phyloP scores from a whole-genome alignment of 2,329 filamentous ascomycete genomes.

The Pseudocercospora musae region DNA sequence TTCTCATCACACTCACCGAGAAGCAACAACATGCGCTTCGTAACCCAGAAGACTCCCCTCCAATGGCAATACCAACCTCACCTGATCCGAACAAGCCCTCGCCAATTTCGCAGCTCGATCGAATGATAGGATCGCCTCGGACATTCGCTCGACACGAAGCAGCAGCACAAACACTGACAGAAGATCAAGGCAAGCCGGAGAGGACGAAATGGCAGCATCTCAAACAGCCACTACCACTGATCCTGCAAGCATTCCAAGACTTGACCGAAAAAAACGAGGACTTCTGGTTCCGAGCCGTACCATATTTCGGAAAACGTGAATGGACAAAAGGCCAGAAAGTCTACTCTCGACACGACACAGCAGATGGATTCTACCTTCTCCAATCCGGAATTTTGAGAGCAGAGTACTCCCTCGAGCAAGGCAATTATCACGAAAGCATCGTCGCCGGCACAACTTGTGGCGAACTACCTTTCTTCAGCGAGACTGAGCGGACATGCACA shows the following conservation, averaged over 20 bases:
- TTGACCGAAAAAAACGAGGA: slow-evolving; percentile 83
- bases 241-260: slow-evolving; percentile 93
- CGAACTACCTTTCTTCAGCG: slow-evolving; percentile 92
- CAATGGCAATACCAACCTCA: slow-evolving; percentile 29
- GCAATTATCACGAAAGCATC: slow-evolving; percentile 83
- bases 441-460: slow-evolving; percentile 93
- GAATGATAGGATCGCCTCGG: slow-evolving; percentile 68
- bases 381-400: slow-evolving; percentile 85
- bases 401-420: slow-evolving; percentile 88
- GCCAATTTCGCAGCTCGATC: slow-evolving; percentile 25
- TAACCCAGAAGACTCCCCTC: slow-evolving; percentile 48
- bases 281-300: slow-evolving; percentile 82
- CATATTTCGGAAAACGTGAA: slow-evolving; percentile 70
- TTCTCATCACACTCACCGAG: slow-evolving; percentile 57
- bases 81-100: slow-evolving; percentile 30
- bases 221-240: slow-evolving; percentile 83
- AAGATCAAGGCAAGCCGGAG: slow-evolving; percentile 47
- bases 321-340: slow-evolving; percentile 68
- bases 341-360: slow-evolving; percentile 70
- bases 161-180: slow-evolving; percentile 70
- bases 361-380: slow-evolving; percentile 84
- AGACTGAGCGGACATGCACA: slow-evolving; percentile 82
- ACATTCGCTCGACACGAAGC: slow-evolving; percentile 73
- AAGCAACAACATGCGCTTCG: slow-evolving; percentile 38
- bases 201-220: slow-evolving; percentile 76